These are phyloP conservation scores for Ceriops decandra DNA, from an alignment of 345 rosid genomes.

Conservation along the genomic window DNA sequence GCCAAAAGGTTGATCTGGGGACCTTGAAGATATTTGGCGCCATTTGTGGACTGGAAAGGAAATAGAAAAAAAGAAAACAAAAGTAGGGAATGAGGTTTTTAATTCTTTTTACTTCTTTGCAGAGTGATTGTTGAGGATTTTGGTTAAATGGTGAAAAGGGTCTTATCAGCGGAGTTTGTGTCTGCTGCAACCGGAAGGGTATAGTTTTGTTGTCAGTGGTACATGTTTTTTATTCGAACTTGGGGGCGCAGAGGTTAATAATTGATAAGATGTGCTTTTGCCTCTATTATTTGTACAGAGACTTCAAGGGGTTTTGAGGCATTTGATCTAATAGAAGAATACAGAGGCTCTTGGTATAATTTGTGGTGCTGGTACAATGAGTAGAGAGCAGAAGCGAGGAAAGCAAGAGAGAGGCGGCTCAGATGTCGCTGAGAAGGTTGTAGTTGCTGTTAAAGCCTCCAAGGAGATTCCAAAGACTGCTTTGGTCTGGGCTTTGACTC, in stretches of 20 bases:
- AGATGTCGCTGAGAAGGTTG: slow-evolving; percentile 65
- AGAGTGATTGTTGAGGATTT: slow-evolving; percentile 19
- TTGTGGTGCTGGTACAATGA: slow-evolving; percentile 38
- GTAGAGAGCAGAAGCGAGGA: slow-evolving; percentile 50
- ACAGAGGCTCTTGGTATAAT: slow-evolving; percentile 1
- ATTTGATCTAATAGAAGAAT: slow-evolving; percentile 20
- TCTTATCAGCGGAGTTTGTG: slow-evolving; percentile 40
- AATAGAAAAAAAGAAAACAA: neutral
- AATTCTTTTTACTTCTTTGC: neutral
- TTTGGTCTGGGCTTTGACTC: slow-evolving; percentile 96
- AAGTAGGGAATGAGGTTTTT: slow-evolving; percentile 4
- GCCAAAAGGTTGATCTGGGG: slow-evolving; percentile 24
- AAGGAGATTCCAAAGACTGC: slow-evolving; percentile 93
- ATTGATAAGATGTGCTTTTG: slow-evolving; percentile 17
- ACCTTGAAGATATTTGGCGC: slow-evolving; percentile 20
- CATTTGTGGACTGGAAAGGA: slow-evolving; percentile 15
- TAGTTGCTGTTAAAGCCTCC: slow-evolving; percentile 94
- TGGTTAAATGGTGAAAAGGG: slow-evolving; percentile 40
- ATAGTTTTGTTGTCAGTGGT: slow-evolving; percentile 34
- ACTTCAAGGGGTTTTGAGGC: slow-evolving; percentile 16
- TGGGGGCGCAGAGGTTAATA: slow-evolving; percentile 45
- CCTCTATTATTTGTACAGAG: slow-evolving; percentile 19
- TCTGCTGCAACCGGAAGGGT: slow-evolving; percentile 27
- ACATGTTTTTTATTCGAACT: slow-evolving; percentile 31
- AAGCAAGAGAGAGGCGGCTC: slow-evolving; percentile 47